phyloP scores from a whole-genome alignment of 495 filamentous ascomycete species.

The Filosporella fistucella region DNA sequence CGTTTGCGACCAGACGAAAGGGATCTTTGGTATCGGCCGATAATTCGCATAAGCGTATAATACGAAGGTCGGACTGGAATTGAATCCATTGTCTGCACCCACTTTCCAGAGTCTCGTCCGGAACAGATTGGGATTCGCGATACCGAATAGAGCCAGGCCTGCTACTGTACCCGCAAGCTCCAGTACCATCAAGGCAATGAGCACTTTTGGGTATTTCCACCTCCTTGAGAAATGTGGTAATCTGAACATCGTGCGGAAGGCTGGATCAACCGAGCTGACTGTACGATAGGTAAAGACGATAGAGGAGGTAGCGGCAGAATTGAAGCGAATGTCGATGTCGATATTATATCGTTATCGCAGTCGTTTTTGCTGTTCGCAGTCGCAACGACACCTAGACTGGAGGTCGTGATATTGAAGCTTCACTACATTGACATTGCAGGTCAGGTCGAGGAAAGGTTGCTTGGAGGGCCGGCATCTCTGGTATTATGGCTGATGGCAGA shows the following conservation, averaged over 20 bases:
- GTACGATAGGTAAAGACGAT: background rate
- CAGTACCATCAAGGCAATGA: slow-evolving; percentile 60
- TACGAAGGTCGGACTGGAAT: slow-evolving; percentile 69
- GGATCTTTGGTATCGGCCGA: slow-evolving; percentile 53
- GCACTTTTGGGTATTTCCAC: slow-evolving; percentile 61
- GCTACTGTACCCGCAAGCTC: slow-evolving; percentile 69
- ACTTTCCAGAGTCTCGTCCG: slow-evolving; percentile 78
- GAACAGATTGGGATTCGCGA: slow-evolving; percentile 76
- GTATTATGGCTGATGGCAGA: slow-evolving; percentile 2
- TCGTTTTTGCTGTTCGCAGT: background rate
- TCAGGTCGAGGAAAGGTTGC: background rate
- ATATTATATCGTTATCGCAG: background rate
- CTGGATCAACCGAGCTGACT: background rate
- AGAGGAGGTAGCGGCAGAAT: background rate
- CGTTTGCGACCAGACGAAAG: slow-evolving; percentile 80
- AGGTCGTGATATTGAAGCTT: slow-evolving; percentile 10
- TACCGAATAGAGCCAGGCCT: slow-evolving; percentile 72
- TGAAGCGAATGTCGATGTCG: background rate
- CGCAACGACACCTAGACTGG: background rate
- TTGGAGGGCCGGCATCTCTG: background rate
- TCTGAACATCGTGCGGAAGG: slow-evolving; percentile 9
- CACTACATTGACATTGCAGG: slow-evolving; percentile 20
- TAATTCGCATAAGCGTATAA: slow-evolving; percentile 78
- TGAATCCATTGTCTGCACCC: slow-evolving; percentile 74
- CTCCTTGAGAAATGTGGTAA: slow-evolving; percentile 29